Base-by-base conservation (phyloP, 257 asterid species). In the Thymus mandschuricus region DNA sequence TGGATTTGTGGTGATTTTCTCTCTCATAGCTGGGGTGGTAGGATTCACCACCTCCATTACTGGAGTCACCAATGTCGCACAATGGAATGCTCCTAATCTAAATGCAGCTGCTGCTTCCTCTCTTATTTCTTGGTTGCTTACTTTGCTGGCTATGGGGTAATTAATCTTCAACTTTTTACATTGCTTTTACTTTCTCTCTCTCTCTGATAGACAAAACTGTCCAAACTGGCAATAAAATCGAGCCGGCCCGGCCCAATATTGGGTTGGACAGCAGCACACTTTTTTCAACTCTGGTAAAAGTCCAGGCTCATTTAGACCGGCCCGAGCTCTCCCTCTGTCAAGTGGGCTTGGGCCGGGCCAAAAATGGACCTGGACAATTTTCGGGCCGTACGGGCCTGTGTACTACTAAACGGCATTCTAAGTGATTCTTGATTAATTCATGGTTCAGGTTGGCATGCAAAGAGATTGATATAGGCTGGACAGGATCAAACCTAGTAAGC, bases 71-170 rank as follows among this genome's bases (percentile, higher is more conserved):
- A 83, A 89, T 75, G 86, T 91, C 11, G 13, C 73, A 13, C 82
- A 82, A 44, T 83, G 91, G 96, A 73, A 79, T 75, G 62, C 79
- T 66, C 79, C 97, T 8, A 92, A 75, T 71, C 78, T 88, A 3
- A 82, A 88, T 69, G 88, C 98, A 70, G 98, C 98, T 62, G 89
- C 89, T 77, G 72, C 90, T 33, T 88, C 97, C 65, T 85, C 99
- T 72, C 78, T 92, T 34, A 74, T 88, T 1, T 71, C 95, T 46
- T 89, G 84, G 92, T 46, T 80, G 1, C 88, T 95, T 41, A 86
- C 99, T 41, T 67, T 95, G 55, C 97, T 95, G 3, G 98, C 99
- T 2, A 88, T 91, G 98, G 99, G 98, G 99, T 93, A 79, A 76
- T 29, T 1, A 50, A 59, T 48, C 50, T 50, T 51, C 8, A 21